Evolutionary conservation across 2,329 filamentous ascomycete species (phyloP).

Genomic region (Falciphora oryzae): DNA sequence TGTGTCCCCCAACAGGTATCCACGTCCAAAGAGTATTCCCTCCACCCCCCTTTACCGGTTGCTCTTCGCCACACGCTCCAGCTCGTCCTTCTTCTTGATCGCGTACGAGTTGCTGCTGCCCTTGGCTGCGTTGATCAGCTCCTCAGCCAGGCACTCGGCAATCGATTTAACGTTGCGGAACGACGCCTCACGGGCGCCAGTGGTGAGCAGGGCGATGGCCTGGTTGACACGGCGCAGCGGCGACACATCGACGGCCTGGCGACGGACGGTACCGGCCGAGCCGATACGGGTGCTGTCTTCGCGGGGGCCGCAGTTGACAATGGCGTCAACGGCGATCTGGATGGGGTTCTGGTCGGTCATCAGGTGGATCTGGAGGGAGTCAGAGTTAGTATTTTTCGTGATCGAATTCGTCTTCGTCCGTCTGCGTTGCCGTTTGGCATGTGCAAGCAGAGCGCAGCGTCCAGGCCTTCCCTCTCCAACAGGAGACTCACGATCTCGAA

Average conservation of each 20-base stretch:
- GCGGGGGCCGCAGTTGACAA: slow-evolving; percentile 99
- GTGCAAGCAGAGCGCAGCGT: neutral
- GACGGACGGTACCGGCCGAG: slow-evolving; percentile 98
- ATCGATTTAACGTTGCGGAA: slow-evolving; percentile 99
- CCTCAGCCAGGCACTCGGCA: slow-evolving; percentile 98
- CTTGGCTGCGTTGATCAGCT: slow-evolving; percentile 99
- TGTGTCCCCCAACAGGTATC: slow-evolving; percentile 4
- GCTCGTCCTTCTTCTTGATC: slow-evolving; percentile 99
- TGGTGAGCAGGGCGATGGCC: slow-evolving; percentile 97
- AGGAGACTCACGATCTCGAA: slow-evolving; percentile 83
- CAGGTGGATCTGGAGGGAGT: slow-evolving; percentile 80
- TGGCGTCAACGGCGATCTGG: slow-evolving; percentile 98
- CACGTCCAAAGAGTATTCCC: slow-evolving; percentile 3
- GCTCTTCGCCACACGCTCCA: slow-evolving; percentile 99
- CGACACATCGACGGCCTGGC: slow-evolving; percentile 99
- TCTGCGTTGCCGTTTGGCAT: slow-evolving; percentile 1
- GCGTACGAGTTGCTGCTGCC: slow-evolving; percentile 99
- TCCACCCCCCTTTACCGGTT: slow-evolving; percentile 79
- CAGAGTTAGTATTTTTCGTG: slow-evolving; percentile 23
- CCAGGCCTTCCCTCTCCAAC: neutral
- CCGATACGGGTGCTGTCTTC: slow-evolving; percentile 99
- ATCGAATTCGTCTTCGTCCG: neutral
- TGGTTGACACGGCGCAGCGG: slow-evolving; percentile 99
- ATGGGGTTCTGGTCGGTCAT: slow-evolving; percentile 99
- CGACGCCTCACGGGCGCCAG: slow-evolving; percentile 94